These are phyloP conservation scores for Xylaria sp. DNA, from an alignment of 2,329 filamentous ascomycete species.

Conservation along the genomic window DNA sequence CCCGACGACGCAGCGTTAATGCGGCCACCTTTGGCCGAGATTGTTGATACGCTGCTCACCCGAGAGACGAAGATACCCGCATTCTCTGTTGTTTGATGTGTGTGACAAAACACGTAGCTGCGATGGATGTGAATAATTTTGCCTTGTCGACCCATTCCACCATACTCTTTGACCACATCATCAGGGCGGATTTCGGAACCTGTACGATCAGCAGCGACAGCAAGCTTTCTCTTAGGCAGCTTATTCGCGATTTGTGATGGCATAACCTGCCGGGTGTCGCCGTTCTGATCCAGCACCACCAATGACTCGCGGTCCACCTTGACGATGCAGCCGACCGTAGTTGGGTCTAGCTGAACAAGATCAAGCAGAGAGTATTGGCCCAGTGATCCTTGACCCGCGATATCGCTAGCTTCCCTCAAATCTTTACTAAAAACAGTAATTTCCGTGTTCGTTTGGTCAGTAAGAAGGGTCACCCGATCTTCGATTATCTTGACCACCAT, in stretches of 20 bases:
- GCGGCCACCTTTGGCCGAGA: slow-evolving; percentile 93
- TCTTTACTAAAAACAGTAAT: slow-evolving; percentile 99
- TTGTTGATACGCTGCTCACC: slow-evolving; percentile 84
- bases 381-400: slow-evolving; percentile 83
- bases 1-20: slow-evolving; percentile 69
- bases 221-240: slow-evolving; percentile 81
- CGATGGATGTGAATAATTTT: slow-evolving; percentile 94
- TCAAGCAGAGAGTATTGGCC: slow-evolving; percentile 93
- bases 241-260: slow-evolving; percentile 94
- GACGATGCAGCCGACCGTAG: slow-evolving; percentile 91
- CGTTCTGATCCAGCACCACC: slow-evolving; percentile 89
- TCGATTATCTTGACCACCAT: slow-evolving; percentile 95
- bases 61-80: slow-evolving; percentile 89
- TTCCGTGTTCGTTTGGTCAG: slow-evolving; percentile 90
- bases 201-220: slow-evolving; percentile 90
- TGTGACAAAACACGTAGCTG: slow-evolving; percentile 91
- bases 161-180: slow-evolving; percentile 90
- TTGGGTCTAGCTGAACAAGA: slow-evolving; percentile 90
- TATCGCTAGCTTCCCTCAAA: slow-evolving; percentile 90
- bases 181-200: slow-evolving; percentile 92
- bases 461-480: slow-evolving; percentile 91
- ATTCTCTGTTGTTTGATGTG: slow-evolving; percentile 84
- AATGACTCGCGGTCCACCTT: slow-evolving; percentile 95
- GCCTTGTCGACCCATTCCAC: slow-evolving; percentile 85
- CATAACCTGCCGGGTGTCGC: slow-evolving; percentile 81